Conservation (phyloP, 2,329 filamentous ascomycete species). For the Hymenotorrendiella dingleyae region DNA sequence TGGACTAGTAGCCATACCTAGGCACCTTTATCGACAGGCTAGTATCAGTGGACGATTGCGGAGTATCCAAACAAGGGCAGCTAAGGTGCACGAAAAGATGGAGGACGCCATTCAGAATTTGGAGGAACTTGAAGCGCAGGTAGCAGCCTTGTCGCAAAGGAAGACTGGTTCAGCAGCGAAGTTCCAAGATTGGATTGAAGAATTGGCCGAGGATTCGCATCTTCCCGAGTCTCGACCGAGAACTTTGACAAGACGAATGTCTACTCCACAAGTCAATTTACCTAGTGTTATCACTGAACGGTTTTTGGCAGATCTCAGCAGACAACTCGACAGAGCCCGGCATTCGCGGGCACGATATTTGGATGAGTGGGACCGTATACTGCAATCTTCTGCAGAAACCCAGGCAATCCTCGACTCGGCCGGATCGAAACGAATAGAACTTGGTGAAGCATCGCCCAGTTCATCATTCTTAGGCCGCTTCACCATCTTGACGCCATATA, state of each 20-base stretch:
- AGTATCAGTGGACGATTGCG: slow-evolving; percentile 69
- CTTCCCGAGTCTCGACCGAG: slow-evolving; percentile 56
- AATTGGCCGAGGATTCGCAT: slow-evolving; percentile 72
- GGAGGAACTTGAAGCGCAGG: slow-evolving; percentile 75
- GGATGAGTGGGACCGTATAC: slow-evolving; percentile 77
- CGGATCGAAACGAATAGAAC: slow-evolving; percentile 73
- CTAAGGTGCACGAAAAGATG: slow-evolving; percentile 78
- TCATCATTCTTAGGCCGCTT: slow-evolving; percentile 48
- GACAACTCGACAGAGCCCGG: slow-evolving; percentile 72
- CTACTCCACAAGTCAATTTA: slow-evolving; percentile 42
- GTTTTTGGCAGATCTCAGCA: slow-evolving; percentile 84
- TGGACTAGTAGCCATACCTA: slow-evolving; percentile 84
- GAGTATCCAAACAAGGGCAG: slow-evolving; percentile 71
- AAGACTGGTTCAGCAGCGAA: slow-evolving; percentile 72
- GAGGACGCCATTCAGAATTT: slow-evolving; percentile 75
- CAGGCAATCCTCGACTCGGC: slow-evolving; percentile 81
- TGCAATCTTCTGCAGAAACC: slow-evolving; percentile 66
- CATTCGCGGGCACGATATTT: slow-evolving; percentile 79
- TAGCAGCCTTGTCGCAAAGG: slow-evolving; percentile 70
- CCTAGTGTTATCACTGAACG: slow-evolving; percentile 87
- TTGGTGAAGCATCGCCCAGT: slow-evolving; percentile 53
- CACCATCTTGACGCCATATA: slow-evolving; percentile 69
- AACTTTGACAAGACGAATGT: slow-evolving; percentile 35
- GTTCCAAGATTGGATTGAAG: slow-evolving; percentile 93
- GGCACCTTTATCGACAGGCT: slow-evolving; percentile 72